Evolutionary conservation across 139 green algal genomes (phyloP).

Genomic region (Zygnema cylindricum): DNA sequence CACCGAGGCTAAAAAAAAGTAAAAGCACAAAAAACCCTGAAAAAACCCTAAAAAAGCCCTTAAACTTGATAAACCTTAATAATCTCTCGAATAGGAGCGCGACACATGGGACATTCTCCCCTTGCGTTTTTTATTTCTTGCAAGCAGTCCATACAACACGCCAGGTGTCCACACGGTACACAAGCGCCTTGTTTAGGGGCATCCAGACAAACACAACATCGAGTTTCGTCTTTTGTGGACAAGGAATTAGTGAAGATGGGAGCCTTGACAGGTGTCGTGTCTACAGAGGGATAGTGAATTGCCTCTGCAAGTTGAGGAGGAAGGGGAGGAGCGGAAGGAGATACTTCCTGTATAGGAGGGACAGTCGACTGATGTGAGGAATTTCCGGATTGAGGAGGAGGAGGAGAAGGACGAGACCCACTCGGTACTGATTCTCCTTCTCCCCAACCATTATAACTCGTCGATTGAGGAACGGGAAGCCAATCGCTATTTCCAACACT

Average conservation of each 20-base stretch:
- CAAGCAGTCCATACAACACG: conserved; percentile 30
- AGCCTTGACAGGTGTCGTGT: conserved; percentile 14
- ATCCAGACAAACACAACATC: conserved; percentile 28
- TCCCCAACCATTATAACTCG: too few species aligned
- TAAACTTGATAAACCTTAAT: conserved; percentile 41
- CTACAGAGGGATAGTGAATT: conserved; percentile 17
- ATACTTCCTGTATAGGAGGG: too few species aligned
- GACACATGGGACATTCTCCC: conserved; percentile 29
- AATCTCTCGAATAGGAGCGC: background rate
- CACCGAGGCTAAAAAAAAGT: background rate
- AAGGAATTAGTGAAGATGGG: background rate
- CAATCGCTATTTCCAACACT: too few species aligned
- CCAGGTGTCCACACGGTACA: conserved; percentile 26
- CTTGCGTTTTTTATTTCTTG: conserved; percentile 12
- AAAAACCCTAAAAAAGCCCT: background rate
- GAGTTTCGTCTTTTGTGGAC: background rate
- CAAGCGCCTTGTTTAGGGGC: conserved; percentile 1
- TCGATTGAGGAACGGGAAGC: too few species aligned
- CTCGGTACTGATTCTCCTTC: too few species aligned
- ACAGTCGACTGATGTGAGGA: too few species aligned
- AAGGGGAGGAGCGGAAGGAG: too few species aligned
- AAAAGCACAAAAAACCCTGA: background rate
- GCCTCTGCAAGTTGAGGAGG: too few species aligned
- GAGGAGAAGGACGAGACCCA: too few species aligned
- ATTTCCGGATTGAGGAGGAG: too few species aligned